Evolutionary conservation across 208 protist species (phyloP), one percentile per base, ranked within the genome.

Genomic region (Trypanosoma cruzi): DNA sequence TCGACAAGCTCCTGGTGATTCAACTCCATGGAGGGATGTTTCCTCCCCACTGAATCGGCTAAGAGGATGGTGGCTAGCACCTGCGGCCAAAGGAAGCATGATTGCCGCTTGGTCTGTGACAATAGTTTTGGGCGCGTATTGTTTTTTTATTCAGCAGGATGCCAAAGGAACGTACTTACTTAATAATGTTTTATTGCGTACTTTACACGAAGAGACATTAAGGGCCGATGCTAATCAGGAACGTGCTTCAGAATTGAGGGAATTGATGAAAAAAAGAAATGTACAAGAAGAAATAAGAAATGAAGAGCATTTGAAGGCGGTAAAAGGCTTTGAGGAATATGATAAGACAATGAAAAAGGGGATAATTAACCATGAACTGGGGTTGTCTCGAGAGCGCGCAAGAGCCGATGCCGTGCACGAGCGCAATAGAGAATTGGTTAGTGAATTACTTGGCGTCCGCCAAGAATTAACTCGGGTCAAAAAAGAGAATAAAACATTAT

Each of bases 101-200:
- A 92, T 93, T 55, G 84, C 82, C 16, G 86, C 88, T 4, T 94
- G 90, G 87, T 86, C 82, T 58, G 75, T 96, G 28, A 90, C 90
- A 40, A 64, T 85, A 32, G 85, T 93, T 42, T 53, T 92, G 31
- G 84, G 85, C 7, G 79, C 81, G 2, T 96, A 96, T 69, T 92
- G 90, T 64, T 91, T 89, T 59, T 92, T 80, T 64, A 84, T 93
- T 62, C 90, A 93, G 70, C 84, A 92, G 48, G 90, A 96, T 78
- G 86, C 90, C 24, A 93, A 93, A 44, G 84, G 81, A 8, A 93
- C 90, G 14, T 96, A 96, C 71, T 77, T 93, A 32, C 84, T 96
- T 10, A 93, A 96, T 59, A 96, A 92, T 77, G 86, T 92, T 48
- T 75, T 96, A 36, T 53, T 94, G 18, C 85, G 90, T 56, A 90